Conservation (phyloP, 441 rosid genomes). For the Eruca vesicaria region DNA sequence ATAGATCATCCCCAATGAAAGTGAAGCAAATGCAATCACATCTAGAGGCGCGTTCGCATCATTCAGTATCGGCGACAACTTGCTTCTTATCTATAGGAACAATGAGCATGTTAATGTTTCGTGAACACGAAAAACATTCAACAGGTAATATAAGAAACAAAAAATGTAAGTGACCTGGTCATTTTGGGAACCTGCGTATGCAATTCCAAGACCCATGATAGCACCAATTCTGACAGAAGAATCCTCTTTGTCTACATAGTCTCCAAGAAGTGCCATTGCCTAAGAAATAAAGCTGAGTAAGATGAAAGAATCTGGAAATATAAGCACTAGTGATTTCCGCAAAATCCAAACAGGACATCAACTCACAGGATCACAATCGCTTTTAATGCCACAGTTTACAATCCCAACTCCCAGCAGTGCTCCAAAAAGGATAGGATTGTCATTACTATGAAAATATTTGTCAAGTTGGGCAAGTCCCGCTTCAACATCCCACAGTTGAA, state of each 20-base stretch:
- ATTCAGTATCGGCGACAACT: constrained; percentile 57
- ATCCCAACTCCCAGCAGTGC: constrained; percentile 94
- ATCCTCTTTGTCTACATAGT: constrained; percentile 76
- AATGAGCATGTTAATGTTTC: neutral
- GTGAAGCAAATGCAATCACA: constrained; percentile 76
- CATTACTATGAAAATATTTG: constrained; percentile 78
- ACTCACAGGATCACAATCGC: constrained; percentile 95
- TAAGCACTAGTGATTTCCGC: neutral
- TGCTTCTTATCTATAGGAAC: constrained; percentile 51
- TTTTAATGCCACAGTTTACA: constrained; percentile 75
- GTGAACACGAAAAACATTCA: neutral
- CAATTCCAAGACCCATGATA: constrained; percentile 93
- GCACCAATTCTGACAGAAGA: constrained; percentile 83
- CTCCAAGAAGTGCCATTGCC: constrained; percentile 89
- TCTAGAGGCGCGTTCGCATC: constrained; percentile 68
- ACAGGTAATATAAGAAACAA: neutral
- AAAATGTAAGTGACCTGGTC: constrained; percentile 53
- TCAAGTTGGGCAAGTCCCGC: constrained; percentile 83
- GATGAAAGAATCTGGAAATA: constrained; percentile 4
- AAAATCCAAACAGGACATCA: constrained; percentile 8
- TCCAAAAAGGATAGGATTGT: constrained; percentile 81
- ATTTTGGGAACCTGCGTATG: constrained; percentile 93
- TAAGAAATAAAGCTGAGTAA: constrained; percentile 36
- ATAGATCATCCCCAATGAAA: constrained; percentile 79
- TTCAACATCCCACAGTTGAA: constrained; percentile 88